Evolutionary conservation across 2,329 filamentous ascomycete species (phyloP).

Genomic region (Pseudocercospora ulei): DNA sequence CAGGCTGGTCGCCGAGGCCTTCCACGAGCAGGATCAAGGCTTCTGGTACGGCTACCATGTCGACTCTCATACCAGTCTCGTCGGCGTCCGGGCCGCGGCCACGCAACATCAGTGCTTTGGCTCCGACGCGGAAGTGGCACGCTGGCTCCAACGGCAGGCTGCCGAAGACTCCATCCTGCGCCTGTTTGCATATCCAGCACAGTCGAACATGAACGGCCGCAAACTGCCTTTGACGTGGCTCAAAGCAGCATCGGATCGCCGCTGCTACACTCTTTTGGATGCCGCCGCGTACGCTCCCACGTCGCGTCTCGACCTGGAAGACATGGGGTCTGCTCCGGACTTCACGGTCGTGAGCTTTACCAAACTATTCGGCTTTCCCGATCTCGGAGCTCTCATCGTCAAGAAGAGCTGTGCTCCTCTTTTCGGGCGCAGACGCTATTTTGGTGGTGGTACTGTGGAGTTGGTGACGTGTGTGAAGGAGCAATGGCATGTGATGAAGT

Average conservation of each 20-base stretch:
- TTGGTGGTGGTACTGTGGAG: constrained; percentile 90
- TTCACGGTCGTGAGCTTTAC: constrained; percentile 84
- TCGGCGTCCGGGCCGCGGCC: constrained; percentile 63
- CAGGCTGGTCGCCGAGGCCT: constrained; percentile 72
- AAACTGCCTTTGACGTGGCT: constrained; percentile 63
- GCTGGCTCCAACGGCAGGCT: constrained; percentile 48
- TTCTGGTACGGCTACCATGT: constrained; percentile 77
- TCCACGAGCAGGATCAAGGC: constrained; percentile 56
- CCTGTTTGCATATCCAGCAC: constrained; percentile 74
- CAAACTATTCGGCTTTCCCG: constrained; percentile 96
- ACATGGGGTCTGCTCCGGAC: constrained; percentile 57
- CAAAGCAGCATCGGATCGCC: background rate
- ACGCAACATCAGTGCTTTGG: constrained; percentile 55
- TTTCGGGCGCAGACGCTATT: constrained; percentile 58
- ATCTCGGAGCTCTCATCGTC: constrained; percentile 76
- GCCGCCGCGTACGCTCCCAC: constrained; percentile 74
- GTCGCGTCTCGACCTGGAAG: constrained; percentile 59
- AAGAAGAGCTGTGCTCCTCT: constrained; percentile 60
- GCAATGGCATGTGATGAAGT: constrained; percentile 72
- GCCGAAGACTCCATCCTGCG: constrained; percentile 31
- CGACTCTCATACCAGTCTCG: constrained; percentile 75
- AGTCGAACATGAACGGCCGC: constrained; percentile 84
- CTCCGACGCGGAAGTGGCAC: constrained; percentile 52
- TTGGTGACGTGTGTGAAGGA: constrained; percentile 65
- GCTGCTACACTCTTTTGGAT: constrained; percentile 62